Conservation (phyloP, 148 eudicot species). For the Arbutus unedo region DNA sequence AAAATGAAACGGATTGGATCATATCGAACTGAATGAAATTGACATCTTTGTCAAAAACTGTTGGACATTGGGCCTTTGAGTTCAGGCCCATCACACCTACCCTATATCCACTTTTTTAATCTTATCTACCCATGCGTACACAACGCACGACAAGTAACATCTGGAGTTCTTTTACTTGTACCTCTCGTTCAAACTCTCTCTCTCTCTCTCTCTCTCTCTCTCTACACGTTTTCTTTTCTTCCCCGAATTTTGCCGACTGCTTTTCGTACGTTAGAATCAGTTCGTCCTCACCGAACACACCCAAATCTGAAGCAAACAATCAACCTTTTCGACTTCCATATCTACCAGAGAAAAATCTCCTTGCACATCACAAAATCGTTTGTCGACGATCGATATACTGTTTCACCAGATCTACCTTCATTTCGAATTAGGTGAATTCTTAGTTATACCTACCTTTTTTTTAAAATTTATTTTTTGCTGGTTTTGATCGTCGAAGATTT, state of each 20-base stretch:
- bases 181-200: too few relatives aligned
- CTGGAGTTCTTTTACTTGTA: too few relatives aligned
- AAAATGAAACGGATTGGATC: too few relatives aligned
- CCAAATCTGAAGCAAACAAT: not conserved
- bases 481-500: not conserved
- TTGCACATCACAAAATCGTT: not conserved
- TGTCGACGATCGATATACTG: not conserved
- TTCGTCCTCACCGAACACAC: not conserved
- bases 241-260: not conserved
- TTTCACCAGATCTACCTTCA: slow-evolving; percentile 3
- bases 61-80: too few relatives aligned
- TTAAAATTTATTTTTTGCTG: not conserved
- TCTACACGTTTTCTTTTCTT: not conserved
- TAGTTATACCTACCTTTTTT: not conserved
- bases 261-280: not conserved
- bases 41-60: too few relatives aligned
- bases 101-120: too few relatives aligned
- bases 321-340: not conserved
- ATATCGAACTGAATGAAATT: too few relatives aligned
- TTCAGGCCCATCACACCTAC: too few relatives aligned
- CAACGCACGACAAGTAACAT: too few relatives aligned
- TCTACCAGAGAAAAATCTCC: not conserved
- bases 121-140: too few relatives aligned
- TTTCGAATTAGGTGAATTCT: slow-evolving; percentile 1
- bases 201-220: slow-evolving; percentile 8